Conservation (phyloP, 2,329 filamentous ascomycete species). For the Nemania sp. region DNA sequence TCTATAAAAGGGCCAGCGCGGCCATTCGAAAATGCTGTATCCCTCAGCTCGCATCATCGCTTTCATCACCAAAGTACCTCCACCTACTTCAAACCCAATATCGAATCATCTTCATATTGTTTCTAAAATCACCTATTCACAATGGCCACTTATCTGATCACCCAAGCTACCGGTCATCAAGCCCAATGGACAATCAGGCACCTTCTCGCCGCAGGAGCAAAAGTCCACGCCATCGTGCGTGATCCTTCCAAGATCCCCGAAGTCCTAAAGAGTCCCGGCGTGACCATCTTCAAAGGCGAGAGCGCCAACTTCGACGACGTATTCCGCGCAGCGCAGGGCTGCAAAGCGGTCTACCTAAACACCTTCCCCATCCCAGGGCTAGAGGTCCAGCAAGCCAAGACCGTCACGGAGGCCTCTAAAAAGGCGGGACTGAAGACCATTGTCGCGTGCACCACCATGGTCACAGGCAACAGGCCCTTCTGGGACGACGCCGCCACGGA, state of each 20-base stretch:
- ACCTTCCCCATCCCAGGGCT: conserved; percentile 43
- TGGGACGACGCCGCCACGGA: conserved; percentile 44
- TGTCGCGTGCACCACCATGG: conserved; percentile 47
- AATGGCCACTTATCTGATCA: conserved; percentile 53
- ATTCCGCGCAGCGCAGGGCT: conserved; percentile 51
- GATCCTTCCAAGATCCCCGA: conserved; percentile 49
- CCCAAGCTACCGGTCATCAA: conserved; percentile 53
- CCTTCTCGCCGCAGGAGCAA: conserved; percentile 51
- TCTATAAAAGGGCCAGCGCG: conserved; percentile 22
- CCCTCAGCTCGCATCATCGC: conserved; percentile 5
- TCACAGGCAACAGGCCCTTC: conserved; percentile 34
- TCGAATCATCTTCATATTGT: neutral
- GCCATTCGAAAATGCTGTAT: neutral
- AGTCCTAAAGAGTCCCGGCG: conserved; percentile 43
- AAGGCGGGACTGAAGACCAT: conserved; percentile 50
- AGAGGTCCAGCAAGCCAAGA: conserved; percentile 50
- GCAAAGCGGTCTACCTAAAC: conserved; percentile 47
- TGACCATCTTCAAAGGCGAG: conserved; percentile 54
- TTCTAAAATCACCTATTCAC: neutral
- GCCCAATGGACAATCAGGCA: conserved; percentile 49
- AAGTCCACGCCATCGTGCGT: conserved; percentile 54
- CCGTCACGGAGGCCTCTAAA: conserved; percentile 49
- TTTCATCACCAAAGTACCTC: neutral
- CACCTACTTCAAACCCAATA: neutral
- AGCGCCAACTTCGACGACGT: conserved; percentile 51